Percentiles rank a stretch among this genome's conserved stretches.
These are phyloP conservation scores for Aspergillus cejpii DNA, from an alignment of 2,329 filamentous ascomycete species.

Conservation along the genomic window DNA sequence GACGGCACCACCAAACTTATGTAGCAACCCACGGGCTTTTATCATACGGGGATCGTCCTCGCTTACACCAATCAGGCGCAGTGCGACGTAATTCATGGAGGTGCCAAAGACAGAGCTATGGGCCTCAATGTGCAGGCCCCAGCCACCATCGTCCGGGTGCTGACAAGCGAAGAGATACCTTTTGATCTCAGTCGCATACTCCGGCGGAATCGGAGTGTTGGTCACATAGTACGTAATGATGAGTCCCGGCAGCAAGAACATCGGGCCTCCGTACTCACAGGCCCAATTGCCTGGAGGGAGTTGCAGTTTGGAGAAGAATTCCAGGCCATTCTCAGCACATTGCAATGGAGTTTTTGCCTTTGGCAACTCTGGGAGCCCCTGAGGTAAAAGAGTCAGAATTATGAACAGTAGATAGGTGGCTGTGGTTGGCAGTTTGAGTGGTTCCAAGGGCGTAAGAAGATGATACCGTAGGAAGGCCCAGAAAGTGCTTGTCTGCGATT, in stretches of 20 bases:
- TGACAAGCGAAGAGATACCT: slow-evolving; percentile 86
- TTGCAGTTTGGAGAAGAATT: slow-evolving; percentile 86
- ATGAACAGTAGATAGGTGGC: not conserved
- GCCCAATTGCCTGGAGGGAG: slow-evolving; percentile 87
- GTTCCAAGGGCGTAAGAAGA: slow-evolving; percentile 8
- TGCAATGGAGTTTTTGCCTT: slow-evolving; percentile 66
- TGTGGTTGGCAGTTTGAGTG: not conserved
- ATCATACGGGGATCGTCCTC: slow-evolving; percentile 79
- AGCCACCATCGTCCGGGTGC: slow-evolving; percentile 83
- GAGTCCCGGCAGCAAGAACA: slow-evolving; percentile 86
- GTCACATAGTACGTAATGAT: slow-evolving; percentile 85
- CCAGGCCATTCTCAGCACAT: slow-evolving; percentile 71
- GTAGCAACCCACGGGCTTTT: slow-evolving; percentile 73
- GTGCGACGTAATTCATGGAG: slow-evolving; percentile 72
- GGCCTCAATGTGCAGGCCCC: slow-evolving; percentile 92
- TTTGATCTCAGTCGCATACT: slow-evolving; percentile 79
- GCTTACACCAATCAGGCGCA: slow-evolving; percentile 75
- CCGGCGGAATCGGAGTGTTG: slow-evolving; percentile 73
- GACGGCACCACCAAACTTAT: slow-evolving; percentile 76
- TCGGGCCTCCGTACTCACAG: slow-evolving; percentile 94
- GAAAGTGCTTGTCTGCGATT: slow-evolving; percentile 78
- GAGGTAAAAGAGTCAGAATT: slow-evolving; percentile 4
- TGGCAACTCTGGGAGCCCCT: slow-evolving; percentile 70
- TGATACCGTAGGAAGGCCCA: slow-evolving; percentile 70
- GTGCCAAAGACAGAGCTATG: slow-evolving; percentile 90